Conservation (phyloP, 768 basidiomycete genomes). For the Russula griseocarnosa region DNA sequence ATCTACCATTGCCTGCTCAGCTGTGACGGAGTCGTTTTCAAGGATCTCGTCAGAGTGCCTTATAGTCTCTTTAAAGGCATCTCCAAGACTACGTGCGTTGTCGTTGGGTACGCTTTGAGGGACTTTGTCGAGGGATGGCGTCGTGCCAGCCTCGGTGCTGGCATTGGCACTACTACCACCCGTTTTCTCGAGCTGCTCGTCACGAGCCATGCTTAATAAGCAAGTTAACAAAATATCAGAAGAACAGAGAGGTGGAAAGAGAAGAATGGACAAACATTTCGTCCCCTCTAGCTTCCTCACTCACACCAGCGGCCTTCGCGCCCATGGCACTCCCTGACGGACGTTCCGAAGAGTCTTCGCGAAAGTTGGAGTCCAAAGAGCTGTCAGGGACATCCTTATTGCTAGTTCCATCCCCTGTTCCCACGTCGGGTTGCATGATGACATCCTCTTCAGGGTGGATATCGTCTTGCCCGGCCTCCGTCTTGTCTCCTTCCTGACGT, state of each 20-base stretch:
- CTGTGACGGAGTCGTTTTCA: slow-evolving; percentile 38
- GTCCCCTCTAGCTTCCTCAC: slow-evolving; percentile 5
- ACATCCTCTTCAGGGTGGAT: slow-evolving; percentile 40
- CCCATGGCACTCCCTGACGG: slow-evolving; percentile 14
- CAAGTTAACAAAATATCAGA: background rate
- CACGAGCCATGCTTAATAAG: slow-evolving; percentile 1
- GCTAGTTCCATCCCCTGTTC: slow-evolving; percentile 31
- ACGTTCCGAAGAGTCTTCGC: slow-evolving; percentile 10
- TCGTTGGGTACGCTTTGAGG: slow-evolving; percentile 34
- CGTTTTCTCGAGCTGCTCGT: background rate
- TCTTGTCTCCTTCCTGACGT: slow-evolving; percentile 31
- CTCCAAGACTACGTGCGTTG: slow-evolving; percentile 76
- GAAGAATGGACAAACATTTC: slow-evolving; percentile 11
- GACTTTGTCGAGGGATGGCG: slow-evolving; percentile 39
- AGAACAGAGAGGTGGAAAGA: background rate
- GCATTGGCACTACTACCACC: slow-evolving; percentile 34
- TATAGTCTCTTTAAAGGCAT: slow-evolving; percentile 74
- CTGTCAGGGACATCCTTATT: slow-evolving; percentile 16
- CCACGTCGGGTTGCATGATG: slow-evolving; percentile 39
- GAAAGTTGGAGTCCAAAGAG: slow-evolving; percentile 5
- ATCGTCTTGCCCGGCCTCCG: slow-evolving; percentile 43
- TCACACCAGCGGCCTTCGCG: slow-evolving; percentile 11
- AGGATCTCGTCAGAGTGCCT: slow-evolving; percentile 83
- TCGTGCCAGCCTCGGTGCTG: slow-evolving; percentile 46
- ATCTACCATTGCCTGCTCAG: slow-evolving; percentile 34